These are phyloP conservation scores for Penicillium roqueforti DNA, from an alignment of 495 filamentous ascomycete genomes.

Conservation along the genomic window DNA sequence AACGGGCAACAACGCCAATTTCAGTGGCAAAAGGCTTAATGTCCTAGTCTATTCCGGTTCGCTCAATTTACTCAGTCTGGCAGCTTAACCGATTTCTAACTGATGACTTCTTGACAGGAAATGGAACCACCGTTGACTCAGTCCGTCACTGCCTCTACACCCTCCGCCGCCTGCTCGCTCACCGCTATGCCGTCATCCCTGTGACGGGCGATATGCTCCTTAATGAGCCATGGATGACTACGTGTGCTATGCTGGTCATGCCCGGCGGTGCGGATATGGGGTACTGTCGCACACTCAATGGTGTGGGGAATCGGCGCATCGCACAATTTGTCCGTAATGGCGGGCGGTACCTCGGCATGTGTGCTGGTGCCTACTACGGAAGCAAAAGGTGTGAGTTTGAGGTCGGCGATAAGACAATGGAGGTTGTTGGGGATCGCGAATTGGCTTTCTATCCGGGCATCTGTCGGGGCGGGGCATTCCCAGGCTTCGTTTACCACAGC, in stretches of 20 bases:
- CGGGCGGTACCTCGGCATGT: constrained; percentile 83
- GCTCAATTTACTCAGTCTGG: constrained; percentile 18
- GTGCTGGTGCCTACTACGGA: constrained; percentile 93
- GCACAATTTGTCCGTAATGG: constrained; percentile 79
- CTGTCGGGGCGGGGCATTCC: constrained; percentile 83
- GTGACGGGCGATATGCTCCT: constrained; percentile 73
- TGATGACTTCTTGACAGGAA: constrained; percentile 50
- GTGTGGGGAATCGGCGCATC: constrained; percentile 79
- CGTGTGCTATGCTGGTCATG: constrained; percentile 85
- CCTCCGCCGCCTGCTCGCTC: constrained; percentile 82
- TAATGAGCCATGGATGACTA: constrained; percentile 85
- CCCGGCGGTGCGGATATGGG: constrained; percentile 93
- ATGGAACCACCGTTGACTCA: constrained; percentile 80
- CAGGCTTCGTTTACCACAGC: constrained; percentile 86
- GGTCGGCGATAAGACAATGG: constrained; percentile 71
- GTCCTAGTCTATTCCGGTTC: constrained; percentile 83
- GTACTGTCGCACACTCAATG: constrained; percentile 86
- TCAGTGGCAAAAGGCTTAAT: constrained; percentile 68
- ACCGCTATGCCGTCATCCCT: constrained; percentile 88
- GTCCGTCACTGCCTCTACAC: constrained; percentile 87
- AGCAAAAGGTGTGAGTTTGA: constrained; percentile 81
- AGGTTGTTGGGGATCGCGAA: constrained; percentile 84
- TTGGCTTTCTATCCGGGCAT: constrained; percentile 82
- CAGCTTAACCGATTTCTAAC: constrained; percentile 28
- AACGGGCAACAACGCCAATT: constrained; percentile 36